Evolutionary conservation across 192 early-diverging fungal species (phyloP).

Genomic region (Paraglomus occultum): DNA sequence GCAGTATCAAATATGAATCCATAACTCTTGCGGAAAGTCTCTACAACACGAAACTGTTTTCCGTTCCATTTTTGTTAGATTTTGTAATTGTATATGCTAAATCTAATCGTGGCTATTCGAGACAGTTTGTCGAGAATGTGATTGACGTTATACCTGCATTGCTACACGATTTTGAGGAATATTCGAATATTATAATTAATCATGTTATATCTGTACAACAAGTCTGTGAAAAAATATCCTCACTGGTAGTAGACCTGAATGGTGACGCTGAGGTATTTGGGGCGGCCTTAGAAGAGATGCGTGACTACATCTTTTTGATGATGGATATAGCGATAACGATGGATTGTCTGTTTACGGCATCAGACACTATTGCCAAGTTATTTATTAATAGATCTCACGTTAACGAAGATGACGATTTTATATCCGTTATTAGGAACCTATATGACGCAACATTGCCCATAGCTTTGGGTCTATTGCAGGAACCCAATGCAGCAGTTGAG

Average conservation of each 20-base stretch:
- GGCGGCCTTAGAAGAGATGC: too few species aligned
- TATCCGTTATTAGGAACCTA: conserved; percentile 34
- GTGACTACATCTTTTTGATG: conserved; percentile 32
- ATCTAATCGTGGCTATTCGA: conserved; percentile 39
- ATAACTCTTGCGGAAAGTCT: conserved; percentile 31
- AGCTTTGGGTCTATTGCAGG: conserved; percentile 32
- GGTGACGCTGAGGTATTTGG: too few species aligned
- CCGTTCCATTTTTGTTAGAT: conserved; percentile 49
- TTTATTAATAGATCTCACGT: conserved; percentile 31
- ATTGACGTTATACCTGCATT: conserved; percentile 47
- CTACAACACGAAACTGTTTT: conserved; percentile 32
- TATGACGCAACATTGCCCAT: conserved; percentile 38
- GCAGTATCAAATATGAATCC: conserved; percentile 16
- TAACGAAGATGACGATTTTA: conserved; percentile 29
- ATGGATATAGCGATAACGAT: conserved; percentile 36
- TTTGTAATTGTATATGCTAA: conserved; percentile 45
- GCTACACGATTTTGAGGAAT: conserved; percentile 43
- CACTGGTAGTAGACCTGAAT: too few species aligned
- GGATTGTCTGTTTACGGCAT: conserved; percentile 38
- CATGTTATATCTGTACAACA: conserved; percentile 46
- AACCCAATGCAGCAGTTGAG: conserved; percentile 19
- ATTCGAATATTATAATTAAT: conserved; percentile 45
- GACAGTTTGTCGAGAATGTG: conserved; percentile 39
- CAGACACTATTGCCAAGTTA: conserved; percentile 29
- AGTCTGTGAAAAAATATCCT: too few species aligned